phyloP scores from a whole-genome alignment of 257 asterid species.

The Asclepias syriaca region DNA sequence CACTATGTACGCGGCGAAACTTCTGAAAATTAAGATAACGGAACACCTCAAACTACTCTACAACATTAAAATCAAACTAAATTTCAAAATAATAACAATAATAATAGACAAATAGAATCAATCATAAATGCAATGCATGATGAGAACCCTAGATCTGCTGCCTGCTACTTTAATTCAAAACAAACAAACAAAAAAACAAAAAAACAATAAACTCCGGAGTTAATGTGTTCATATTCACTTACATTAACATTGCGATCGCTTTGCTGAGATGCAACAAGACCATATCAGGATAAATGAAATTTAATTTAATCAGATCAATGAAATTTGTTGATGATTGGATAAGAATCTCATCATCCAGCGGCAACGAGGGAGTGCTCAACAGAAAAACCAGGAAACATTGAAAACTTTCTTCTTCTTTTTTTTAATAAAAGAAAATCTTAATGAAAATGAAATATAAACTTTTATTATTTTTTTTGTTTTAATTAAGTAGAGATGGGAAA shows the following conservation, averaged over 20 bases:
- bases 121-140: background rate
- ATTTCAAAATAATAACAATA: background rate
- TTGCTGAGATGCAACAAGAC: background rate
- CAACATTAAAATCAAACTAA: background rate
- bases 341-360: background rate
- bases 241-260: background rate
- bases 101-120: background rate
- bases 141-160: conserved; percentile 24
- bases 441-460: background rate
- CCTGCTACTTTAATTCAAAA: background rate
- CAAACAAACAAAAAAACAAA: background rate
- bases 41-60: conserved; percentile 16
- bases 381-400: background rate
- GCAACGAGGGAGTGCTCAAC: background rate
- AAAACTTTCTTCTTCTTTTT: background rate
- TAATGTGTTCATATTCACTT: background rate
- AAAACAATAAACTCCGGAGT: background rate
- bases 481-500: too few species aligned
- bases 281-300: background rate
- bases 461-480: background rate
- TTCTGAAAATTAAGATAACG: background rate
- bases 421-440: too few species aligned
- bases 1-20: background rate
- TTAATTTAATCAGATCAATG: conserved; percentile 10
- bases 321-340: conserved; percentile 1